Conservation (phyloP, 495 filamentous ascomycete genomes). For the Penicillium ucsense region DNA sequence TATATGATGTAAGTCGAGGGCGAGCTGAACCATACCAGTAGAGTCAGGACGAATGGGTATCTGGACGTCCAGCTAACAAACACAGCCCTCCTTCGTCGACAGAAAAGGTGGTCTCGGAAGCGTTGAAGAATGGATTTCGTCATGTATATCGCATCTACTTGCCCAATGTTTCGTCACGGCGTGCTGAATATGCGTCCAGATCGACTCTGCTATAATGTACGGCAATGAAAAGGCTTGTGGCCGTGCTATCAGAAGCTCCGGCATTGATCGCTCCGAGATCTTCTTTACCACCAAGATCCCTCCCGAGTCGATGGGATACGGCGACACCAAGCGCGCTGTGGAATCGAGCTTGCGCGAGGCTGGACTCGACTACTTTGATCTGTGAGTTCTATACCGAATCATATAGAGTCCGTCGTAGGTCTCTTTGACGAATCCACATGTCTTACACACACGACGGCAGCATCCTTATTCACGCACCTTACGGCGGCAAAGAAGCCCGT, state of each 20-base stretch:
- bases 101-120: constrained; percentile 48
- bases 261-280: constrained; percentile 34
- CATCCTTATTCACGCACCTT: constrained; percentile 47
- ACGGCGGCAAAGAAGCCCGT: constrained; percentile 40
- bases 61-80: neutral
- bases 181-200: constrained; percentile 26
- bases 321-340: constrained; percentile 28
- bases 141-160: constrained; percentile 18
- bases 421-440: too few relatives aligned
- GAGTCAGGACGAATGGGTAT: too few relatives aligned
- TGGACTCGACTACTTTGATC: constrained; percentile 52
- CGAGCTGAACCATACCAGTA: too few relatives aligned
- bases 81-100: constrained; percentile 40
- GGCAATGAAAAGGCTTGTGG: constrained; percentile 45
- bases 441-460: constrained; percentile 4
- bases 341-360: constrained; percentile 23
- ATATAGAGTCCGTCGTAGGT: too few relatives aligned
- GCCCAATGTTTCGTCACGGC: too few relatives aligned
- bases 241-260: constrained; percentile 34
- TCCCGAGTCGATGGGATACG: constrained; percentile 41
- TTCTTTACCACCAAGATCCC: constrained; percentile 52
- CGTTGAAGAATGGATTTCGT: constrained; percentile 61
- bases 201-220: constrained; percentile 48
- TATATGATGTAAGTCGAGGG: constrained; percentile 54
- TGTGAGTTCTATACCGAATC: constrained; percentile 26